Evolutionary conservation across 257 asterid species (phyloP).

Genomic region (Knoxia roxburghii): DNA sequence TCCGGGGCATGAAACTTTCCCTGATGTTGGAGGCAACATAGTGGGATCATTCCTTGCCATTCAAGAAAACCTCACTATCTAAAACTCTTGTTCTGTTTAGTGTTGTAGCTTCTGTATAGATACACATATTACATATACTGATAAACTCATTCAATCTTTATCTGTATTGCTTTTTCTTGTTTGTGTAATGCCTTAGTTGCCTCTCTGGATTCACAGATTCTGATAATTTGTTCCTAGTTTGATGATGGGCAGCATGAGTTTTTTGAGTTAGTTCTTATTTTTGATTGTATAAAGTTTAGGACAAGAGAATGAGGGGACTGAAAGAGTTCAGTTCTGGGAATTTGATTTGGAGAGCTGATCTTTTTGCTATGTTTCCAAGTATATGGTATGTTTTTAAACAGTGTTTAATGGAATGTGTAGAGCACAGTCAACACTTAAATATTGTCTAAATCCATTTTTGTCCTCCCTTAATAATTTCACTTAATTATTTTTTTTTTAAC

Average conservation of each 20-base stretch:
- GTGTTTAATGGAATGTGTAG: neutral
- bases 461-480: too few species aligned
- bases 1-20: slow-evolving; percentile 66
- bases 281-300: neutral
- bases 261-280: neutral
- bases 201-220: neutral
- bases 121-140: too few species aligned
- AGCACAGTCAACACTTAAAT: too few species aligned
- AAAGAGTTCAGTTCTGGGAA: neutral
- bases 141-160: too few species aligned
- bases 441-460: too few species aligned
- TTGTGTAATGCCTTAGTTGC: neutral
- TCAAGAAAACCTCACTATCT: slow-evolving; percentile 89
- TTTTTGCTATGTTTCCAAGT: neutral
- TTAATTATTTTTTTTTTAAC: too few species aligned
- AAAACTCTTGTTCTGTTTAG: neutral
- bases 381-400: neutral
- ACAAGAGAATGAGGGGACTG: neutral
- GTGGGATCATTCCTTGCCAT: slow-evolving; percentile 80
- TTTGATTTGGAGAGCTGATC: slow-evolving; percentile 1
- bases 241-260: neutral
- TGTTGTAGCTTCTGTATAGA: neutral
- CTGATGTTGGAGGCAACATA: slow-evolving; percentile 90
- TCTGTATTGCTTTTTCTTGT: too few species aligned
- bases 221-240: neutral